Conservation (phyloP, 1,284 basidiomycete species). For the Coniferiporia sulphurascens region DNA sequence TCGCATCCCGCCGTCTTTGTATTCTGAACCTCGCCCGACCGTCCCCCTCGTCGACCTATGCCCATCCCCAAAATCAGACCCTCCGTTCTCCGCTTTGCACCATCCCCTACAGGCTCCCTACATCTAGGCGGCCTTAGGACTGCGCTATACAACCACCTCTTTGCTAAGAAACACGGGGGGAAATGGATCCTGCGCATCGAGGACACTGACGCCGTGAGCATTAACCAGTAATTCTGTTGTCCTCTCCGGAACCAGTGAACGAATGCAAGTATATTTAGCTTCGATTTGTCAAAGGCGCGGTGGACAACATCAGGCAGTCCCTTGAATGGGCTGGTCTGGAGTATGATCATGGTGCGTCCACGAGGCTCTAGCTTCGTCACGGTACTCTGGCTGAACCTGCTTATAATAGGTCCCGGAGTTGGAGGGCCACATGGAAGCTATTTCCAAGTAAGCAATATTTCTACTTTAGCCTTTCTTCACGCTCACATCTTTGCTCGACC, state of each 20-base stretch:
- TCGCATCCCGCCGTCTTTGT: too few species aligned
- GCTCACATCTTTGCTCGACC: conserved; percentile 18
- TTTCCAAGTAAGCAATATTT: conserved; percentile 55
- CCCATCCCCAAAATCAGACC: background rate
- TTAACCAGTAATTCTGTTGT: background rate
- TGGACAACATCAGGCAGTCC: conserved; percentile 73
- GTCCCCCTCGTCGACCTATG: background rate
- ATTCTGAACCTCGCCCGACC: too few species aligned
- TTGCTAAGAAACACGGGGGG: conserved; percentile 76
- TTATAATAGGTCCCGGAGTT: conserved; percentile 62
- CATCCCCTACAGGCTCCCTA: conserved; percentile 91
- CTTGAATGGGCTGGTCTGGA: conserved; percentile 91
- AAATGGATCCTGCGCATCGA: conserved; percentile 92
- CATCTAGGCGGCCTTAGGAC: conserved; percentile 97
- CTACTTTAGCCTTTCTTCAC: conserved; percentile 26
- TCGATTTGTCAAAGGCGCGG: conserved; percentile 76
- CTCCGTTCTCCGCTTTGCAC: conserved; percentile 80
- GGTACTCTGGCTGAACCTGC: background rate
- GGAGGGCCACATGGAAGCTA: conserved; percentile 75
- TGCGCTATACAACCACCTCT: conserved; percentile 90
- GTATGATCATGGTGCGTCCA: conserved; percentile 84
- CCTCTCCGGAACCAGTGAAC: background rate
- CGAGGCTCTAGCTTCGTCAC: conserved; percentile 8
- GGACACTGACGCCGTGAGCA: conserved; percentile 84
- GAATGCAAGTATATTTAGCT: conserved; percentile 41